These are phyloP conservation scores for Tolypocladium tropicale DNA, from an alignment of 2,329 filamentous ascomycete species.

Conservation along the genomic window DNA sequence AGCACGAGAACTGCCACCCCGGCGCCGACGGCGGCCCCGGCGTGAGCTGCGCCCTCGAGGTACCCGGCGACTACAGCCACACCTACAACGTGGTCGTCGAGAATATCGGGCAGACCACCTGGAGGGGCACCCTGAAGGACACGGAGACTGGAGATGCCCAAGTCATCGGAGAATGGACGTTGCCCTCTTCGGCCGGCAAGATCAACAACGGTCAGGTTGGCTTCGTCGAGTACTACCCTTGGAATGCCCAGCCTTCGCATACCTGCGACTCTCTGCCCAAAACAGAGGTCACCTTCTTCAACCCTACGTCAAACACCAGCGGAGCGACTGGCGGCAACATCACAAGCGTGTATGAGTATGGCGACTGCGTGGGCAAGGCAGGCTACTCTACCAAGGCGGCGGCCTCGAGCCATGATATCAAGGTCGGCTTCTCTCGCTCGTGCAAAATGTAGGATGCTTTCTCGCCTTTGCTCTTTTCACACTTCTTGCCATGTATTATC, in stretches of 20 bases:
- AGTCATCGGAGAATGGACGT: constrained; percentile 10
- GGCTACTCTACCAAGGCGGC: neutral
- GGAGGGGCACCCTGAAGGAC: constrained; percentile 12
- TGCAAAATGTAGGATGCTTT: too few relatives aligned
- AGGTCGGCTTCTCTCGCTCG: too few relatives aligned
- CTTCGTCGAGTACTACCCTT: constrained; percentile 13
- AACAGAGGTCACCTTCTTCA: constrained; percentile 6
- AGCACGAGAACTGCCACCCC: constrained; percentile 10
- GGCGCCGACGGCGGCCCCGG: constrained; percentile 15
- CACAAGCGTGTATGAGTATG: constrained; percentile 8
- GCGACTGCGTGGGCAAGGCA: constrained; percentile 7
- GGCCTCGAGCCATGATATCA: constrained; percentile 3
- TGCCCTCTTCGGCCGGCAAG: constrained; percentile 7
- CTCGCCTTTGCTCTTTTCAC: too few relatives aligned
- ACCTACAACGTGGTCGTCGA: constrained; percentile 10
- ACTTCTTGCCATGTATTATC: too few relatives aligned
- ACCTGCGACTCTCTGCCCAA: constrained; percentile 8
- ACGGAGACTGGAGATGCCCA: neutral
- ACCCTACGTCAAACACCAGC: constrained; percentile 6
- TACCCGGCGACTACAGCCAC: constrained; percentile 8
- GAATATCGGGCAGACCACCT: constrained; percentile 8
- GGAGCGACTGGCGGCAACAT: constrained; percentile 7
- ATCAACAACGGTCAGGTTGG: constrained; percentile 6
- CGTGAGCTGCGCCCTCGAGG: constrained; percentile 10
- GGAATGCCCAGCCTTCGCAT: constrained; percentile 7